phyloP scores from a whole-genome alignment of 257 asterid species.

The Asclepias syriaca region DNA sequence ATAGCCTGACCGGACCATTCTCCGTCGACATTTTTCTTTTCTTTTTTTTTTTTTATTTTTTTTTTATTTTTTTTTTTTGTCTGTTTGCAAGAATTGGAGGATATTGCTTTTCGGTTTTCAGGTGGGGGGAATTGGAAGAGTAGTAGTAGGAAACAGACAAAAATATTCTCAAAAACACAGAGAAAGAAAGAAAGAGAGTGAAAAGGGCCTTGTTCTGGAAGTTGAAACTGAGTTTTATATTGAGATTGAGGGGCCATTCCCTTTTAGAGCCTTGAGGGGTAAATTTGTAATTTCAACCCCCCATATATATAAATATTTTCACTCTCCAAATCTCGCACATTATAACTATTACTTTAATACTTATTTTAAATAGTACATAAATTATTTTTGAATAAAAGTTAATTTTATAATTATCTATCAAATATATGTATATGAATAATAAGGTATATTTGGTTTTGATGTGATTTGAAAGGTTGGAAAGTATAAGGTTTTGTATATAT shows the following conservation, averaged over 20 bases:
- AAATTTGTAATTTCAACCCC: not conserved
- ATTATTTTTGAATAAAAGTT: too few species aligned
- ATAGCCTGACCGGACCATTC: slow-evolving; percentile 23
- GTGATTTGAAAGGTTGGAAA: too few species aligned
- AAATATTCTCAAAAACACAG: not conserved
- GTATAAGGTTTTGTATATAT: too few species aligned
- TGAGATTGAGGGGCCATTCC: not conserved
- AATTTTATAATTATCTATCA: too few species aligned
- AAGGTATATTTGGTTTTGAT: too few species aligned
- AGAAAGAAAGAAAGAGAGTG: not conserved
- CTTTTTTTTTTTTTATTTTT: too few species aligned
- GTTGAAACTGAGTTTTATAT: slow-evolving; percentile 14
- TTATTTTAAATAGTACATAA: too few species aligned
- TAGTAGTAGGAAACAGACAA: slow-evolving; percentile 16
- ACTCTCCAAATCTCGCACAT: too few species aligned
- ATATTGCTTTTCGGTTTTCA: slow-evolving; percentile 8
- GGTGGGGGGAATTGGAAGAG: slow-evolving; percentile 1
- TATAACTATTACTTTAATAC: too few species aligned
- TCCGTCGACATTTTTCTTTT: slow-evolving; percentile 22
- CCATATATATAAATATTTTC: too few species aligned
- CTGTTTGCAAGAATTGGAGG: slow-evolving; percentile 7
- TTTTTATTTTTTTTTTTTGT: not conserved
- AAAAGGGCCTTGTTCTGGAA: slow-evolving; percentile 8
- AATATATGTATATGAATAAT: too few species aligned
- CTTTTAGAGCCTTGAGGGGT: not conserved